Conservation (phyloP, 1,284 basidiomycete genomes). For the Exobasidium cylindrosporum region DNA sequence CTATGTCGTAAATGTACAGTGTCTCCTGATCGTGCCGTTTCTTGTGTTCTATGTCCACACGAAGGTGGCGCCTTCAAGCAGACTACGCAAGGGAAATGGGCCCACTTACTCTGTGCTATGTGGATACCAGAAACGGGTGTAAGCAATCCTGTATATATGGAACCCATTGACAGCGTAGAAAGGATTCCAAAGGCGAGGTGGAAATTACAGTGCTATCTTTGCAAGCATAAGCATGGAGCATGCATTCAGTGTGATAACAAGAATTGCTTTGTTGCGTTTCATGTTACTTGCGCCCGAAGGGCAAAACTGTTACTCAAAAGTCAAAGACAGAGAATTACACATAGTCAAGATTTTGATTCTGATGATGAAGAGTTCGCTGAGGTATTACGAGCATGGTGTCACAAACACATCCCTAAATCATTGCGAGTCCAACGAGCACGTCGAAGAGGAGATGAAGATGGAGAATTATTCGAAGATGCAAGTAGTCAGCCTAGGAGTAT, state of each 20-base stretch:
- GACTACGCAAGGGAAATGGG: constrained; percentile 88
- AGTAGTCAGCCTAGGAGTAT: background rate
- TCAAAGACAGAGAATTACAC: constrained; percentile 32
- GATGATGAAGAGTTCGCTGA: constrained; percentile 31
- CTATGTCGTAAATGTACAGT: constrained; percentile 97
- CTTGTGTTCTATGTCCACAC: constrained; percentile 89
- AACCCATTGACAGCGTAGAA: constrained; percentile 88
- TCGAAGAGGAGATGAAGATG: constrained; percentile 13
- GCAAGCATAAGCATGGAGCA: constrained; percentile 76
- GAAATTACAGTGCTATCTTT: constrained; percentile 84
- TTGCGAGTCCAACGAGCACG: constrained; percentile 14
- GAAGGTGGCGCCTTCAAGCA: constrained; percentile 99
- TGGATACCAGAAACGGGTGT: constrained; percentile 96
- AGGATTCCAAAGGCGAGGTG: constrained; percentile 84
- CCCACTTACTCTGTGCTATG: constrained; percentile 92
- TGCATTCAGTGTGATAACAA: constrained; percentile 95
- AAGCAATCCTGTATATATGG: constrained; percentile 95
- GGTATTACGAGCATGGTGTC: constrained; percentile 43
- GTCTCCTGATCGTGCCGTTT: constrained; percentile 90
- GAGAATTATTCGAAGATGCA: constrained; percentile 1
- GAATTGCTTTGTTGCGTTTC: constrained; percentile 89
- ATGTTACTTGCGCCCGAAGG: constrained; percentile 82
- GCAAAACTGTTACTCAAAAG: constrained; percentile 45
- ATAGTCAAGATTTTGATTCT: constrained; percentile 29
- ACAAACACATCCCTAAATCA: constrained; percentile 41